A percentile compares a stretch with the other conserved stretches of the same genome.
These are phyloP conservation scores for Morella rubra DNA, from an alignment of 306 rosid species.

Conservation along the genomic window DNA sequence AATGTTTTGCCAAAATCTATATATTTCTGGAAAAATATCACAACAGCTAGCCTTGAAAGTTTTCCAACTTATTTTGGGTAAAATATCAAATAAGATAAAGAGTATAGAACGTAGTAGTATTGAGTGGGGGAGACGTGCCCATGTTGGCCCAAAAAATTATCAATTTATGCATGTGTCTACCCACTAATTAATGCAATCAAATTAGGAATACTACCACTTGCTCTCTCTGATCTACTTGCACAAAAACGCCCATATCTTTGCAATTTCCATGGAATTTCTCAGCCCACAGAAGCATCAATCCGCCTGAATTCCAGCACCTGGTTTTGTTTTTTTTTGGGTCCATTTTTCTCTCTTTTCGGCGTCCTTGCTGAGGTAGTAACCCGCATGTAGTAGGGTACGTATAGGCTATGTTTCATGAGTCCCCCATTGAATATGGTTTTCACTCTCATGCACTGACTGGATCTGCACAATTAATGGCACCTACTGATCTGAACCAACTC, in stretches of 20 bases:
- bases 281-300: slow-evolving; percentile 43
- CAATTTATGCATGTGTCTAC: neutral
- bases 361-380: neutral
- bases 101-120: neutral
- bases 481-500: too few relatives aligned
- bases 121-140: neutral
- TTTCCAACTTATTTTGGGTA: neutral
- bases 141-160: neutral
- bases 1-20: too few relatives aligned
- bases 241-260: slow-evolving; percentile 3
- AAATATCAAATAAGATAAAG: neutral
- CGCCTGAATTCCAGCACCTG: slow-evolving; percentile 30
- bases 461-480: too few relatives aligned
- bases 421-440: neutral
- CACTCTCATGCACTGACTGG: neutral
- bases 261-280: neutral
- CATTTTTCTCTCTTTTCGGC: neutral
- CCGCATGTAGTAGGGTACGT: neutral
- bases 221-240: too few relatives aligned
- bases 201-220: slow-evolving; percentile 9
- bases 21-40: too few relatives aligned
- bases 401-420: neutral
- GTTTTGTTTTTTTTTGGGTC: slow-evolving; percentile 13
- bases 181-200: slow-evolving; percentile 16
- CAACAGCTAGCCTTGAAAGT: neutral